These are phyloP conservation scores for Torulaspora maleeae DNA, from an alignment of 805 yeast genomes.

Conservation along the genomic window DNA sequence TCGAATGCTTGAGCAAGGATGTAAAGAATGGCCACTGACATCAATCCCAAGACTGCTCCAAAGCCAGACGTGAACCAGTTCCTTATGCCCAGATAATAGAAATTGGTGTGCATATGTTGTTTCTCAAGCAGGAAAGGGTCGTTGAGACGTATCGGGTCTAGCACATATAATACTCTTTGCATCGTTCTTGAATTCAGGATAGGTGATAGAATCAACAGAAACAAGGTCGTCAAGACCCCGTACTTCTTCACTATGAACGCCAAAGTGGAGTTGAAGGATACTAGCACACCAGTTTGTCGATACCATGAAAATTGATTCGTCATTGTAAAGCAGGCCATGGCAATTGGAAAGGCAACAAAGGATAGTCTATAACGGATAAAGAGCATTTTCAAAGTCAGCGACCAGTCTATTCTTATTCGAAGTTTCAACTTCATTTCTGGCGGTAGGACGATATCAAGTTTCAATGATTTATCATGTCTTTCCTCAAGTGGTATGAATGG, in stretches of 20 bases:
- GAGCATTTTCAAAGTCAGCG: constrained; percentile 55
- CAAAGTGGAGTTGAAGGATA: constrained; percentile 47
- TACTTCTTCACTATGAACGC: constrained; percentile 33
- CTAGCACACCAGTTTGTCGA: constrained; percentile 37
- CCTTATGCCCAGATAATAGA: constrained; percentile 64
- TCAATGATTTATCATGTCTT: constrained; percentile 19
- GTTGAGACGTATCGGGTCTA: constrained; percentile 53
- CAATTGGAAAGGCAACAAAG: constrained; percentile 63
- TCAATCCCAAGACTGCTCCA: constrained; percentile 49
- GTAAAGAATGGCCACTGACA: constrained; percentile 23
- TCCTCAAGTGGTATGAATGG: constrained; percentile 54
- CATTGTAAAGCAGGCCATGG: constrained; percentile 49
- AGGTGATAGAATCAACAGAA: constrained; percentile 39
- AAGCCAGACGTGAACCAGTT: constrained; percentile 52
- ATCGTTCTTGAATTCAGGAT: constrained; percentile 33
- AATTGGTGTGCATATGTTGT: constrained; percentile 42
- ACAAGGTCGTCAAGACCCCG: constrained; percentile 22
- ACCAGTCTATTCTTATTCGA: constrained; percentile 24
- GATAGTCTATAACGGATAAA: constrained; percentile 75
- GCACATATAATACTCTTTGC: constrained; percentile 38
- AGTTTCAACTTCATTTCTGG: constrained; percentile 18
- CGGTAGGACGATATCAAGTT: constrained; percentile 24
- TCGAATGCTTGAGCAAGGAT: constrained; percentile 7
- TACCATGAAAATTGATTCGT: constrained; percentile 51
- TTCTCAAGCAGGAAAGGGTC: constrained; percentile 41